Base-by-base conservation (phyloP, 225 moss, liverwort and hornwort genomes). In the Pseudoscleropodium purum region DNA sequence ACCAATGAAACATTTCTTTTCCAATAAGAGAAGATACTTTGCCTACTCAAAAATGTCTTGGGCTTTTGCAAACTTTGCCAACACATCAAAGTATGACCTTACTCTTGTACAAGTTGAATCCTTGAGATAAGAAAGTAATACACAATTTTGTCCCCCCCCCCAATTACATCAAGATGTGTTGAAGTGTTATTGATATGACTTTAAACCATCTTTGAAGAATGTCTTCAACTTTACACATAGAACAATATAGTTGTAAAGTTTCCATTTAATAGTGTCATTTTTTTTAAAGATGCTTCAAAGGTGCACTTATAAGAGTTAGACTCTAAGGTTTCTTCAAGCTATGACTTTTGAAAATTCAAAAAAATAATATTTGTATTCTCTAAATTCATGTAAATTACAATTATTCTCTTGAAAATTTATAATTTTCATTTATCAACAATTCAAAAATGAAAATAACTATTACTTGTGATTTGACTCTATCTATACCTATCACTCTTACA, bases 211-310 rank as follows among this genome's bases (percentile, higher is more conserved):
- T 13, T 69, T n/a, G 24, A 39, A 70, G 25, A 39, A 70, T 24
- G 14, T 70, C 39, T n/a, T n/a, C 24, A 69, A 23, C 24, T n/a
- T 24, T 39, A 39, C 0, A 70, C 39, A 13, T 39, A 25, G 13
- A 2, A 1, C n/a, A 68, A 68, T 0, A n/a, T 37, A 68, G 6
- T 68, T 68, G 68, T 68, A n/a, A 6, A 68, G 4, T n/a, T n/a
- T 68, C 7, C 0, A 68, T 1, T n/a, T 23, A n/a, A n/a, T 23
- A 23, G n/a, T 0, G 0, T 37, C 37, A 37, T 37, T 37, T 2
- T 21, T 66, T 36, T 36, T 6, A 67, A 36, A 67, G 36, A 19
- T 4, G 1, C 4, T 68, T 12, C 21, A 23, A 69, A n/a, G 23
- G 7, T 23, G 13, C 12, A n/a, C 7, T 37, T 37, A 37, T 4